These are phyloP conservation scores for Syzygium grande DNA, from an alignment of 345 rosid species.

Conservation along the genomic window DNA sequence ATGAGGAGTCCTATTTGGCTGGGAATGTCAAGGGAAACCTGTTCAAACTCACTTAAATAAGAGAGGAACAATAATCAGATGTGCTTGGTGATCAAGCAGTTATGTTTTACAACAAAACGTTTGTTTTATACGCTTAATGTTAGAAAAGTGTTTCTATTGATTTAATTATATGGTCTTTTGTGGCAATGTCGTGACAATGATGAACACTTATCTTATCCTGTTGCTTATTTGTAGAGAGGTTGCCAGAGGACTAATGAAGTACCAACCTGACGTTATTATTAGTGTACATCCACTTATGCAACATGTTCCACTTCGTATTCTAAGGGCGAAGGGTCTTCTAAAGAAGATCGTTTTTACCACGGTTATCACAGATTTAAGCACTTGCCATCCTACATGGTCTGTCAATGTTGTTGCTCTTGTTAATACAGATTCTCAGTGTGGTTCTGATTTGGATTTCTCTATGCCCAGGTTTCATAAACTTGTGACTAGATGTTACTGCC, in stretches of 20 bases:
- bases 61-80: background rate
- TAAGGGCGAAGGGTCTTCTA: slow-evolving; percentile 83
- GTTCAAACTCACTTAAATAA: background rate
- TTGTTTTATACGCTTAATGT: background rate
- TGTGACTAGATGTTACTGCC: slow-evolving; percentile 98
- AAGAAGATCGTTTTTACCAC: slow-evolving; percentile 91
- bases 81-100: background rate
- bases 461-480: slow-evolving; percentile 96
- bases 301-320: slow-evolving; percentile 94
- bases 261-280: slow-evolving; percentile 89
- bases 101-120: background rate
- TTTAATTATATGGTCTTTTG: background rate
- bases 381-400: slow-evolving; percentile 99
- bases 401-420: background rate
- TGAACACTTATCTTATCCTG: background rate
- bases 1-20: background rate
- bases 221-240: slow-evolving; percentile 56
- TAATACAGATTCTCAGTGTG: background rate
- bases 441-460: slow-evolving; percentile 3
- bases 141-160: background rate
- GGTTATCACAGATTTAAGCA: slow-evolving; percentile 88
- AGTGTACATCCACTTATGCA: slow-evolving; percentile 99
- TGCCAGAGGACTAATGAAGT: slow-evolving; percentile 95
- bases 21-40: background rate
- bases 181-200: background rate